Conservation (phyloP, 805 yeast species). For the Saturnispora dispora region DNA sequence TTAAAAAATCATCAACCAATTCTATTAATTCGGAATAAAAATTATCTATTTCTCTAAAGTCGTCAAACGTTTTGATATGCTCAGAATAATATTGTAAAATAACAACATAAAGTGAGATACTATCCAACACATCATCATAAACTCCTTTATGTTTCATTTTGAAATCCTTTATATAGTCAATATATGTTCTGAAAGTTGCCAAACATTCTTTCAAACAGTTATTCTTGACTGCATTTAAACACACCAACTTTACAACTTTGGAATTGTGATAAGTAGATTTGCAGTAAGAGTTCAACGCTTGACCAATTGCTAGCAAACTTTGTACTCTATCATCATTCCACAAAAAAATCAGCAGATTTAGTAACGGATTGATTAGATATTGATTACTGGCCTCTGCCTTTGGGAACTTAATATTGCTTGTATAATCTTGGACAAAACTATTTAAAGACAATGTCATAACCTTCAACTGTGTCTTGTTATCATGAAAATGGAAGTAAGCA, state of each 20-base stretch:
- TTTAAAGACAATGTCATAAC: conserved; percentile 7
- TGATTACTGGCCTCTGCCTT: conserved; percentile 30
- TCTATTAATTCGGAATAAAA: conserved; percentile 15
- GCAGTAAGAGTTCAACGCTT: conserved; percentile 28
- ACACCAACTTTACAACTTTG: conserved; percentile 29
- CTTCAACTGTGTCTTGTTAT: not conserved
- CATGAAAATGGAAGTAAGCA: conserved; percentile 14
- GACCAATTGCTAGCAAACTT: conserved; percentile 17
- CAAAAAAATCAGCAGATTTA: conserved; percentile 21
- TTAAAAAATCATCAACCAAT: conserved; percentile 9
- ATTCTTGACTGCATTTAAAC: conserved; percentile 21
- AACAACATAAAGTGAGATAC: conserved; percentile 17
- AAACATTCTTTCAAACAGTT: conserved; percentile 18
- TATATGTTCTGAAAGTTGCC: conserved; percentile 32
- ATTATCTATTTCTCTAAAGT: conserved; percentile 13
- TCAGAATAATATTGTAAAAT: conserved; percentile 15
- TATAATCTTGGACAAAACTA: conserved; percentile 8
- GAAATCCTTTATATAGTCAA: conserved; percentile 32
- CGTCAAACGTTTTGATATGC: conserved; percentile 4
- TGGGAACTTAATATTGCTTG: conserved; percentile 33
- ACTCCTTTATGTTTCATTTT: conserved; percentile 28
- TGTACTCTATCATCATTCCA: conserved; percentile 6
- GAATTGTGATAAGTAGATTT: conserved; percentile 39
- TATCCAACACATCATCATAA: conserved; percentile 30
- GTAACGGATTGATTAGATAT: conserved; percentile 26